Conservation (phyloP, 352 stramenopile genomes). For the Globisporangium alternatum region DNA sequence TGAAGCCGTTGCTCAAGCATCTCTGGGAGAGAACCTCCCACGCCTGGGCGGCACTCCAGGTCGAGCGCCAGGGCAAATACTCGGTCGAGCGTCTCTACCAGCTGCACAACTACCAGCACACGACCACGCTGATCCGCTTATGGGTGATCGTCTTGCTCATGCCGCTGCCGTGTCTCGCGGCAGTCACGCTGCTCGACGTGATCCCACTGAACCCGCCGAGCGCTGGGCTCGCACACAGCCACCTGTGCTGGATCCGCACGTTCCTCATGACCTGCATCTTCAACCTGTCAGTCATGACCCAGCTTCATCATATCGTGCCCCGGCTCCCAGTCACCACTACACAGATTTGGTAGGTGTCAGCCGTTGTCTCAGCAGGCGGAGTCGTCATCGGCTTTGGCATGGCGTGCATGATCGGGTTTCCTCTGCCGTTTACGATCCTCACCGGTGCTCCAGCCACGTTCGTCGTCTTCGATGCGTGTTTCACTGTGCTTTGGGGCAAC, state of each 20-base stretch:
- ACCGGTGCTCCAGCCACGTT: neutral
- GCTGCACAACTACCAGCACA: neutral
- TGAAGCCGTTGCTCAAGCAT: neutral
- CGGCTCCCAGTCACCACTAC: constrained; percentile 3
- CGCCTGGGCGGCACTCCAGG: constrained; percentile 14
- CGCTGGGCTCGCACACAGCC: neutral
- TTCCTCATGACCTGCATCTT: constrained; percentile 1
- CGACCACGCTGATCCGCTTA: neutral
- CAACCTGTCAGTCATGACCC: neutral
- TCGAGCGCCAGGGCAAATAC: constrained; percentile 21
- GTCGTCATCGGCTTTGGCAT: neutral
- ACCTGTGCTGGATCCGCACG: constrained; percentile 13
- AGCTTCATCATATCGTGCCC: neutral
- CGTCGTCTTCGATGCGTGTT: neutral
- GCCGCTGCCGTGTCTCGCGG: constrained; percentile 13
- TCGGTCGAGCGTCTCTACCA: constrained; percentile 12
- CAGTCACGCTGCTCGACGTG: constrained; percentile 5
- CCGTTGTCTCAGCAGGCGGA: neutral
- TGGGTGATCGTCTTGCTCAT: constrained; percentile 5
- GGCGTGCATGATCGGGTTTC: constrained; percentile 25
- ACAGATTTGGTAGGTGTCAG: constrained; percentile 4
- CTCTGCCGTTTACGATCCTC: constrained; percentile 30
- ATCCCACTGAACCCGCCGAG: constrained; percentile 2
- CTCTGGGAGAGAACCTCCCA: neutral
- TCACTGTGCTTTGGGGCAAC: neutral